Evolutionary conservation across 2,329 filamentous ascomycete genomes (phyloP), one percentile per base, ranked within the genome.

Genomic region (Beauveria sp.): DNA sequence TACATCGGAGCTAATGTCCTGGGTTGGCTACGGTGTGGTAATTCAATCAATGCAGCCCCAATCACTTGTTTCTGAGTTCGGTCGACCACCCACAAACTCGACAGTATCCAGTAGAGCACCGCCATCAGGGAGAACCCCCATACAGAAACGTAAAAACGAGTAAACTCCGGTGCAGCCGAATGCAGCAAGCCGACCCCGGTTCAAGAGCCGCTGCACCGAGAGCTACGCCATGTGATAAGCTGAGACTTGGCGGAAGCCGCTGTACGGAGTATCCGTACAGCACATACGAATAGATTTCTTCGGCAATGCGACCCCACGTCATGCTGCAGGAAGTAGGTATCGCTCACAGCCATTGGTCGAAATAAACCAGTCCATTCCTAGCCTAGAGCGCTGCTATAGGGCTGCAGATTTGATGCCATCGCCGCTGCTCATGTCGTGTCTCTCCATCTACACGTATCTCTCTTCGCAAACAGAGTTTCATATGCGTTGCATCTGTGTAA

Each of bases 1-100:
- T 60, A 58, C 57, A 46, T 60, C 49, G 57, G 49, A 60, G 57
- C 57, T 60, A 60, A 52, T 53, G 34, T 20, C 18, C 49, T 52
- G 47, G 57, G 45, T 5, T 46, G 28, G 34, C 34, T 38, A 5
- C 5, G 34, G 12, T 38, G 34, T 38, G 34, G 34, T 38, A 14
- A 38, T 38, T 38, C 34, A 38, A 38, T 38, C 34, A 38, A 38
- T 16, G 34, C 14, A 38, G 34, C 12, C 34, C 34, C 34, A 10
- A 38, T 16, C 34, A 38, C 34, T 38, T 12, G 12, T 38, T 6
- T 38, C 34, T 14, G 34, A 38, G 34, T 4, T 38, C 12, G 14
- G 34, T 16, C 34, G 5, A 38, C 14, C 34, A 38, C 34, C 12
- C 5, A 38, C 12, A 16, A 38, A 38, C 34, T 38, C 5, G 34